These are phyloP conservation scores for Coemansia sp. DNA, from an alignment of 192 early-diverging fungal species.

Conservation along the genomic window DNA sequence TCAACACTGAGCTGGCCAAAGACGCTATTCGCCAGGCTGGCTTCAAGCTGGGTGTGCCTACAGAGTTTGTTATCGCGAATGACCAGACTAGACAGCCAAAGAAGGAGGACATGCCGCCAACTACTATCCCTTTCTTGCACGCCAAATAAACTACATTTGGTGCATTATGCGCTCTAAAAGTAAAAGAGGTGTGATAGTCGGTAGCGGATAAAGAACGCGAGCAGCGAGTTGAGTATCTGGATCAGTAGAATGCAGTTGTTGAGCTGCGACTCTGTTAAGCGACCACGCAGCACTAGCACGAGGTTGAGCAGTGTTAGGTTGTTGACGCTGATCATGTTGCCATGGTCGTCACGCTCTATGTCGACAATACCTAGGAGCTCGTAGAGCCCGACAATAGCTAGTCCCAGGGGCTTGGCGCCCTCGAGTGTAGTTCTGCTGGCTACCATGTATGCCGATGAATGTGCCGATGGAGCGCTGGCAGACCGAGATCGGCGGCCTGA, in stretches of 20 bases:
- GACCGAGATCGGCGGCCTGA: slow-evolving; percentile 8
- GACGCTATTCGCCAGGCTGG: slow-evolving; percentile 48
- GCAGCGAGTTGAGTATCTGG: slow-evolving; percentile 62
- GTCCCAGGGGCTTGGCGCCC: slow-evolving; percentile 31
- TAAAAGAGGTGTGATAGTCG: slow-evolving; percentile 81
- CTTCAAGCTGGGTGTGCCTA: slow-evolving; percentile 47
- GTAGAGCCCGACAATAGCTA: slow-evolving; percentile 28
- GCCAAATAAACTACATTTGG: slow-evolving; percentile 28
- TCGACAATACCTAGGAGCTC: slow-evolving; percentile 28
- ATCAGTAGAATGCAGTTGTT: slow-evolving; percentile 61
- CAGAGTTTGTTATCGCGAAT: slow-evolving; percentile 41
- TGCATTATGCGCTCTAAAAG: slow-evolving; percentile 28
- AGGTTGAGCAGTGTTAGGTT: slow-evolving; percentile 94
- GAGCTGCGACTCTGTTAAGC: slow-evolving; percentile 67
- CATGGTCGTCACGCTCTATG: slow-evolving; percentile 35
- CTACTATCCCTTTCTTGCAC: slow-evolving; percentile 45
- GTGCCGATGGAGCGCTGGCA: slow-evolving; percentile 1
- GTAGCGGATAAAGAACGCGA: slow-evolving; percentile 84
- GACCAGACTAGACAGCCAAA: slow-evolving; percentile 47
- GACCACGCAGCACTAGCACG: slow-evolving; percentile 75
- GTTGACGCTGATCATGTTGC: slow-evolving; percentile 62
- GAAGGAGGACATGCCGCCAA: slow-evolving; percentile 42
- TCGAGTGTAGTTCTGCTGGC: slow-evolving; percentile 39
- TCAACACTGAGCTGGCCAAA: slow-evolving; percentile 66
- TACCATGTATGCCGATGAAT: slow-evolving; percentile 26